Evolutionary conservation across 208 protist species (phyloP), one percentile per base, ranked within the genome.

Genomic region (Leishmania tarentolae): DNA sequence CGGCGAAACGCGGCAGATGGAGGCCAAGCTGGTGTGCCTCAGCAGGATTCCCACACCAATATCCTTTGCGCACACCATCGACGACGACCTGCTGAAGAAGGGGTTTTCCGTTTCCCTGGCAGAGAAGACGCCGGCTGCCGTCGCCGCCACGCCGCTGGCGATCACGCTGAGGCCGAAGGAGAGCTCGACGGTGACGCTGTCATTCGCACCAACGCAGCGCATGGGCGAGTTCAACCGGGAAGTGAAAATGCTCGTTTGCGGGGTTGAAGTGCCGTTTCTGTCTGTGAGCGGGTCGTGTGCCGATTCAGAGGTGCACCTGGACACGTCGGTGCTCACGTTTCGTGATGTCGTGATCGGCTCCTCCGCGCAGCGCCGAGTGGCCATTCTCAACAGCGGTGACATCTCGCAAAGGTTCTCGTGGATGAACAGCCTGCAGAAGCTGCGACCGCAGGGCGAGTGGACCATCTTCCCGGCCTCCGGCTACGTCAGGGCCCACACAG

Each of bases 301-400:
- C 52, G 98, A 98, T 70, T 87, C 98, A 2, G 98, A 99, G 87
- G 90, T 99, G 37, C 96, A 99, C 83, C 89, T 99, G 21, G 98
- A 99, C 87, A 92, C 88, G 44, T 87, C 91, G 50, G 88, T 84
- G 72, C 74, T 99, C 13, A 79, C 90, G 31, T 99, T 99, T 89
- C 93, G 94, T 61, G 90, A 98, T 78, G 94, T 99, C 40, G 96
- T 99, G 13, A 74, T 94, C 61, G 92, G 96, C 59, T 89, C 93
- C 42, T 84, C 89, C 0, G 80, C 94, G 19, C 94, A 90, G 40
- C 86, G 92, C 3, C 86, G 88, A 19, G 84, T 99, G 57, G 83
- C 97, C 50, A 93, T 99, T 57, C 92, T 99, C 83, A 99, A 99
- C 89, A 98, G 93, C 75, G 98, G 98, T 61, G 98, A 99, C 86